A percentile compares a stretch with the other conserved stretches of the same genome.
Conservation (phyloP, 2,329 filamentous ascomycete genomes). For the Xylariales sp. region DNA sequence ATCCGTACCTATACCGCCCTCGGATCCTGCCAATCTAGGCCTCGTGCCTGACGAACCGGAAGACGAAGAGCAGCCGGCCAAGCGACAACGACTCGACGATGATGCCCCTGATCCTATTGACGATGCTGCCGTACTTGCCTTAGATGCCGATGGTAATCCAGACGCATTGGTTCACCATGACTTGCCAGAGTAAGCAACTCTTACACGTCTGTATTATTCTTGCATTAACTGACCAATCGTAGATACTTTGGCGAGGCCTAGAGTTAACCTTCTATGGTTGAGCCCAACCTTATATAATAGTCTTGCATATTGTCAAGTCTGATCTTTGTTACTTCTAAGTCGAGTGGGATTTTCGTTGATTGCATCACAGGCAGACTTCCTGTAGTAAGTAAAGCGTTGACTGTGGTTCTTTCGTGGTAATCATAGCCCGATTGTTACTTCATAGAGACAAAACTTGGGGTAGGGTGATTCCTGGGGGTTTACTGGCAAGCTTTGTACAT, state of each 20-base stretch:
- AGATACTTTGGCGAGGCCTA: constrained; percentile 7
- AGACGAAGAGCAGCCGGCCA: constrained; percentile 23
- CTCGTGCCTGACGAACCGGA: constrained; percentile 14
- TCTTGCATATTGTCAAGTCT: not conserved
- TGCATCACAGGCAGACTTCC: no score
- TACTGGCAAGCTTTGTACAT: no score
- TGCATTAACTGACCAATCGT: not conserved
- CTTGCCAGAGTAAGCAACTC: constrained; percentile 19
- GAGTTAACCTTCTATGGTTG: no score
- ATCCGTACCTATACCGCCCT: not conserved
- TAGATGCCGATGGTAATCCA: constrained; percentile 20
- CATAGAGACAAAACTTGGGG: no score
- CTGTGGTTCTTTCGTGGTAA: no score
- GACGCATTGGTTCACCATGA: constrained; percentile 18
- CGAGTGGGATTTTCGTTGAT: no score
- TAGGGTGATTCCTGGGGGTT: no score
- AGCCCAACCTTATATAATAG: not conserved
- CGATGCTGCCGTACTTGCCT: constrained; percentile 22
- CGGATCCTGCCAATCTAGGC: constrained; percentile 15
- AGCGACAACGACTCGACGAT: constrained; percentile 24
- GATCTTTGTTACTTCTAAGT: not conserved
- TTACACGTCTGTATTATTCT: not conserved
- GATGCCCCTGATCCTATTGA: constrained; percentile 14
- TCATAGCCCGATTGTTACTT: no score
- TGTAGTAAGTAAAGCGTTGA: no score